These are phyloP conservation scores for Cordyceps militaris DNA, from an alignment of 2,329 filamentous ascomycete genomes.

Conservation along the genomic window DNA sequence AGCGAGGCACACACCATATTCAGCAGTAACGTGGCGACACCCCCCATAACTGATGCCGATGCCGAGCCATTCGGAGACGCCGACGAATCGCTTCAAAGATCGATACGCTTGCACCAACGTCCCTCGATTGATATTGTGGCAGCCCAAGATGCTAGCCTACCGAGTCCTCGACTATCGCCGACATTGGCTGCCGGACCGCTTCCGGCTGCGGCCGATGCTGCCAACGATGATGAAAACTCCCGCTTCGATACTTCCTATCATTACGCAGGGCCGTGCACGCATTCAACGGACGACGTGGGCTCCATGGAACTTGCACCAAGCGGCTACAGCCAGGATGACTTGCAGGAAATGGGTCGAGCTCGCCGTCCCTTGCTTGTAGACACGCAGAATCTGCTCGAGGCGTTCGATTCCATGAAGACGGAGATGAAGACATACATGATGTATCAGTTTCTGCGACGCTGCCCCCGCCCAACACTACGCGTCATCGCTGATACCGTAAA, in stretches of 20 bases:
- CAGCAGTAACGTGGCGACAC: slow-evolving; percentile 60
- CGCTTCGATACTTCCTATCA: slow-evolving; percentile 24
- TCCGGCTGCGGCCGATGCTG: slow-evolving; percentile 39
- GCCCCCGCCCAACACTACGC: slow-evolving; percentile 79
- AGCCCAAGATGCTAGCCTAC: slow-evolving; percentile 83
- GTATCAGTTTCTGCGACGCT: slow-evolving; percentile 87
- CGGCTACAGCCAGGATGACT: slow-evolving; percentile 19
- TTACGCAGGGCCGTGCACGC: slow-evolving; percentile 35
- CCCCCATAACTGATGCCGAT: slow-evolving; percentile 68
- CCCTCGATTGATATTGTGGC: slow-evolving; percentile 60
- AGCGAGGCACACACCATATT: slow-evolving; percentile 55
- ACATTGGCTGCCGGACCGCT: slow-evolving; percentile 67
- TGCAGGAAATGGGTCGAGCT: slow-evolving; percentile 21
- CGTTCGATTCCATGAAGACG: slow-evolving; percentile 83
- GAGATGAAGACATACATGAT: slow-evolving; percentile 95
- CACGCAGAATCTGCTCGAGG: slow-evolving; percentile 78
- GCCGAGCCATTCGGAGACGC: slow-evolving; percentile 50
- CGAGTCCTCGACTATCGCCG: slow-evolving; percentile 89
- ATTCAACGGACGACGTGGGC: slow-evolving; percentile 28
- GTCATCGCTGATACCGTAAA: slow-evolving; percentile 88
- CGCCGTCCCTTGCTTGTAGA: slow-evolving; percentile 52
- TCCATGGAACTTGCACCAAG: slow-evolving; percentile 22
- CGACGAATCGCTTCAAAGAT: slow-evolving; percentile 43
- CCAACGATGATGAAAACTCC: slow-evolving; percentile 31
- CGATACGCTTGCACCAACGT: slow-evolving; percentile 40